Evolutionary conservation across 306 rosid genomes (phyloP), one percentile per base, ranked within the genome.

Genomic region (Abrus precatorius): DNA sequence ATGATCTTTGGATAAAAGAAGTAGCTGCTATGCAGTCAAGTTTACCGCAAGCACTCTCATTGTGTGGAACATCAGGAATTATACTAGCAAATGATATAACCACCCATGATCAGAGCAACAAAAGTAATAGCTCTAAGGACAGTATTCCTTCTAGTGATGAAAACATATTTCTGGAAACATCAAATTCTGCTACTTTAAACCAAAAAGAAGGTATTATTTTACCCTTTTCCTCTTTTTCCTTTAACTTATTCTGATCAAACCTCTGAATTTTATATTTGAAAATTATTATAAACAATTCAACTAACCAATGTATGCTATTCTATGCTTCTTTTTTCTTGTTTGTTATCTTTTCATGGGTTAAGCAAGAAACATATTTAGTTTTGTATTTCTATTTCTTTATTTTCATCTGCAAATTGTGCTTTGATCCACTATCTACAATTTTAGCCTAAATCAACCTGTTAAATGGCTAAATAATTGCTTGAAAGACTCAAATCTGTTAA

Each of bases 1-100:
- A 88, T 78, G 89, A 78, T 78, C 87, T 83, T 74, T 88, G 89
- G 89, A 79, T 88, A 75, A 56, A 88, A 81, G 91, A 88, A 85
- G 85, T 88, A 6, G 89, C 91, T 52, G 89, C 91, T 65, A 60
- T 85, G 86, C 85, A 88, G 63, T 80, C 91, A 74, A 80, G 76
- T 76, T 78, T 84, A 71, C 89, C 87, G 8, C 28, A 82, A 1
- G 80, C 70, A 30, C 74, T 85, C 56, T 81, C 86, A 65, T 85
- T 85, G 82, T 78, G 84, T 64, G 91, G 64, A 57, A 9, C 91
- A 81, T 85, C 89, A 0, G 91, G 87, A 83, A 85, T 88, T 49
- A 72, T 88, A 78, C 83, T 88, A 5, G 84, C 87, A 5, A 83
- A 85, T 77, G 91, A 85, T 78, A 57, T 72, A 54, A 50, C 70